Evolutionary conservation across 495 filamentous ascomycete genomes (phyloP).

Genomic region (Trichoderma gamsii): DNA sequence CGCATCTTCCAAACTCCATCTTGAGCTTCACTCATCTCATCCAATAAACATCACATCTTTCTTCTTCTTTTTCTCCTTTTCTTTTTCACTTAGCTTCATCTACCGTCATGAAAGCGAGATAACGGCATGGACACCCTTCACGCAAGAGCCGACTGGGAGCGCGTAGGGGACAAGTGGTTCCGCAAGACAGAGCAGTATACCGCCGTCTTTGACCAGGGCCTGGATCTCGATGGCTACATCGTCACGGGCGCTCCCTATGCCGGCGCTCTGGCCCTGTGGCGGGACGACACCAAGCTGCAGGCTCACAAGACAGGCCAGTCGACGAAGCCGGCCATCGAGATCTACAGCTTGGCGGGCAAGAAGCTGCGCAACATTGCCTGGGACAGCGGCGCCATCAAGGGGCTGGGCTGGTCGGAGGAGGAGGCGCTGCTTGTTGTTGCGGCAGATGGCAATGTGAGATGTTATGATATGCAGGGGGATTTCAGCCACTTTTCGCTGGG

Average conservation of each 20-base stretch:
- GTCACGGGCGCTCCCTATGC: slow-evolving; percentile 90
- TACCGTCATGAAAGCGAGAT: slow-evolving; percentile 22
- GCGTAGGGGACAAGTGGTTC: slow-evolving; percentile 85
- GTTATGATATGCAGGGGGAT: slow-evolving; percentile 87
- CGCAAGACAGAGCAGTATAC: slow-evolving; percentile 90
- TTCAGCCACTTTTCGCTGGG: slow-evolving; percentile 95
- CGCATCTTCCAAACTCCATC: not conserved
- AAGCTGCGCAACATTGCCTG: slow-evolving; percentile 65
- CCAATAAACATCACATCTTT: not conserved
- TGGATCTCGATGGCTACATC: slow-evolving; percentile 93
- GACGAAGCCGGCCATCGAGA: slow-evolving; percentile 78
- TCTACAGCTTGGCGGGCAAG: slow-evolving; percentile 89
- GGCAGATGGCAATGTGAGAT: slow-evolving; percentile 82
- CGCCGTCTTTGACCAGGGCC: slow-evolving; percentile 80
- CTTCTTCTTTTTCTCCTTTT: not conserved
- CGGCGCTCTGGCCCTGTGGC: slow-evolving; percentile 85
- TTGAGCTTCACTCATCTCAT: not conserved
- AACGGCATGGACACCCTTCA: slow-evolving; percentile 39
- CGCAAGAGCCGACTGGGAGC: slow-evolving; percentile 90
- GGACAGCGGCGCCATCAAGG: slow-evolving; percentile 85
- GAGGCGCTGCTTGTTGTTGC: slow-evolving; percentile 87
- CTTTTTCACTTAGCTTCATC: not conserved
- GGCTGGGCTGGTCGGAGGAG: slow-evolving; percentile 94
- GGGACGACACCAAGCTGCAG: slow-evolving; percentile 79
- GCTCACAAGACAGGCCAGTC: slow-evolving; percentile 64